A percentile compares a stretch with the other conserved stretches of the same genome.
phyloP scores from a whole-genome alignment of 768 basidiomycete species.

The Clitopilus passeckerianus region DNA sequence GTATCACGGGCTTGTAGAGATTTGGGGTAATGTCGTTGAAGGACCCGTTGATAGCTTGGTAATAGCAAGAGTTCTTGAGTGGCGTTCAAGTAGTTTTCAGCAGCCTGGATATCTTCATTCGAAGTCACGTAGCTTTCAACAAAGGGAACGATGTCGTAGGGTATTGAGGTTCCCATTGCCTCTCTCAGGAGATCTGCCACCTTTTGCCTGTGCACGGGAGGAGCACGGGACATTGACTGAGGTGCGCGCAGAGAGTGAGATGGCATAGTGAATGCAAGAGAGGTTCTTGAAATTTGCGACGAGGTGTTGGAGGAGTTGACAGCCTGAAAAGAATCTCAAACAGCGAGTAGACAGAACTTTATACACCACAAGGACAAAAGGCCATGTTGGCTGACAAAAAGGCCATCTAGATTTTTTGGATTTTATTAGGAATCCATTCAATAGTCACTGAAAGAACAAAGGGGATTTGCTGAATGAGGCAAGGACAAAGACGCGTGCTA shows the following conservation, averaged over 20 bases:
- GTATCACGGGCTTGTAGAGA: too few species aligned
- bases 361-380: too few species aligned
- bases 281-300: too few species aligned
- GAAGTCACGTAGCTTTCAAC: background rate
- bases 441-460: background rate
- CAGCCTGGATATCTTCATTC: background rate
- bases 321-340: too few species aligned
- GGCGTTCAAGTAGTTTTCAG: background rate
- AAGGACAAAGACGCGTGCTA: background rate
- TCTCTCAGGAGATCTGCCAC: background rate
- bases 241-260: background rate
- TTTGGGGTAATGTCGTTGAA: too few species aligned
- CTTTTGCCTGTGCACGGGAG: background rate
- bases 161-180: background rate
- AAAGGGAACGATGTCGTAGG: background rate
- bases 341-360: too few species aligned
- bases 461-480: background rate
- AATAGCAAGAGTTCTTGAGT: too few species aligned
- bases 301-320: too few species aligned
- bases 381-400: too few species aligned
- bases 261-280: background rate
- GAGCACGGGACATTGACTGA: too few species aligned
- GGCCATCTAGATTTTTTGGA: too few species aligned
- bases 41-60: too few species aligned
- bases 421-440: background rate